A percentile compares a stretch with the other conserved stretches of the same genome.
Evolutionary conservation across 1,284 basidiomycete genomes (phyloP).

Genomic region (Rugosomyces carneus): DNA sequence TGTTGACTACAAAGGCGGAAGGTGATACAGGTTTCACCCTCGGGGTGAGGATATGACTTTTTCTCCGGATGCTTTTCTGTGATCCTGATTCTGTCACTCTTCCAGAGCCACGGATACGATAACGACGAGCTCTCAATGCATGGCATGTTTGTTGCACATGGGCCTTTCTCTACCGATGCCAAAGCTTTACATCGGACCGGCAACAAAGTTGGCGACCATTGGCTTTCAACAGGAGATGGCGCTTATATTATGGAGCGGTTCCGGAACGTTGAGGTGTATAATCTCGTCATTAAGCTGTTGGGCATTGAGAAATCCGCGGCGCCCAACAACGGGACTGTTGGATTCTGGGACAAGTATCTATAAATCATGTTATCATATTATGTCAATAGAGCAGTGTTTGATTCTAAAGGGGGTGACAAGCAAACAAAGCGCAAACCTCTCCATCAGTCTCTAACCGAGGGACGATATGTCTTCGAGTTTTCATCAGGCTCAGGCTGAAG

Average conservation of each 20-base stretch:
- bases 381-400: too few species aligned
- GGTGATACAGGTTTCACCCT: slow-evolving; percentile 64
- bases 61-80: too few species aligned
- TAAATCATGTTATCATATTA: too few species aligned
- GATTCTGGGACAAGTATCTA: slow-evolving; percentile 78
- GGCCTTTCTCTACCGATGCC: slow-evolving; percentile 69
- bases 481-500: slow-evolving; percentile 41
- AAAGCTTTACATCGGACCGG: slow-evolving; percentile 46
- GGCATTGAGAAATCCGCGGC: slow-evolving; percentile 56
- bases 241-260: slow-evolving; percentile 77
- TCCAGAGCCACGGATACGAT: slow-evolving; percentile 80
- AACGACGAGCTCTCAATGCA: slow-evolving; percentile 74
- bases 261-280: slow-evolving; percentile 80
- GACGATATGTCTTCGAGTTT: slow-evolving; percentile 22
- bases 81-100: too few species aligned
- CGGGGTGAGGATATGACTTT: slow-evolving; percentile 60
- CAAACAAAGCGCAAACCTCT: neutral
- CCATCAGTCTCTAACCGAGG: neutral
- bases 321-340: slow-evolving; percentile 67
- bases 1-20: slow-evolving; percentile 52
- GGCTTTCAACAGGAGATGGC: slow-evolving; percentile 59
- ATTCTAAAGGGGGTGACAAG: slow-evolving; percentile 4
- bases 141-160: slow-evolving; percentile 86
- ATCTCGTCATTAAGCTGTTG: slow-evolving; percentile 72
- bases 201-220: slow-evolving; percentile 38